Base-by-base conservation (phyloP, 2,329 filamentous ascomycete genomes). In the Scopulariopsis brevicaulis region DNA sequence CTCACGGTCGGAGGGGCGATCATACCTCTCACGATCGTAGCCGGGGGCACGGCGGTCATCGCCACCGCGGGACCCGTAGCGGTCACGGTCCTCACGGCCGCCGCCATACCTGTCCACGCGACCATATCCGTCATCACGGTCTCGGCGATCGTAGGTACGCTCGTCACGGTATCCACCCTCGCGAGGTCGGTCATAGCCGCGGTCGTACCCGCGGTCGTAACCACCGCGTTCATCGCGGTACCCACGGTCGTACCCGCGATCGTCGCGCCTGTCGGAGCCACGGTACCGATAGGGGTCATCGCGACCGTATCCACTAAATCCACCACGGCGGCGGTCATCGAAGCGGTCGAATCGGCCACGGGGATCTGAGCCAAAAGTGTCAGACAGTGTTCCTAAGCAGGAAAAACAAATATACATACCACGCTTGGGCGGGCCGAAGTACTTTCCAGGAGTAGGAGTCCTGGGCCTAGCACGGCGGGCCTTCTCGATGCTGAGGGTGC, bases 401-500 rank as follows among this genome's bases (percentile, higher is more conserved):
- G n/a, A 32, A 32, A 32, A 32, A 55, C 11, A 63, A 64, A 60
- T 61, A 63, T 63, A 58, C 87, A 78, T 77, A 94, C 92, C 92
- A 80, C 94, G 84, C 85, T 99, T 99, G 63, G 94, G 94, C 62
- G 94, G 94, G 56, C 94, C 94, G 70, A 96, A 97, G 82, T 99
- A 99, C 78, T 97, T 97, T 77, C 94, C 94, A 54, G 94, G 94
- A 59, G 94, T 99, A 40, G 94, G 94, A 59, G 93, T 97, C 69
- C 94, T 89, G 66, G 94, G 94, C 64, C 91, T 89, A 70, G 90
- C 89, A 73, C 94, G 91, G 68, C 94, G 91, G 68, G 94, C 94
- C 82, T 97, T 99, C 80, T 99, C 94, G 64, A 99, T 97, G 81
- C 92, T 96, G 67, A 99, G 77, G 61, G 92, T 96, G 66, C 94